Evolutionary conservation across 2,329 filamentous ascomycete species (phyloP).

Genomic region (Beauveria scarabaeidicola): DNA sequence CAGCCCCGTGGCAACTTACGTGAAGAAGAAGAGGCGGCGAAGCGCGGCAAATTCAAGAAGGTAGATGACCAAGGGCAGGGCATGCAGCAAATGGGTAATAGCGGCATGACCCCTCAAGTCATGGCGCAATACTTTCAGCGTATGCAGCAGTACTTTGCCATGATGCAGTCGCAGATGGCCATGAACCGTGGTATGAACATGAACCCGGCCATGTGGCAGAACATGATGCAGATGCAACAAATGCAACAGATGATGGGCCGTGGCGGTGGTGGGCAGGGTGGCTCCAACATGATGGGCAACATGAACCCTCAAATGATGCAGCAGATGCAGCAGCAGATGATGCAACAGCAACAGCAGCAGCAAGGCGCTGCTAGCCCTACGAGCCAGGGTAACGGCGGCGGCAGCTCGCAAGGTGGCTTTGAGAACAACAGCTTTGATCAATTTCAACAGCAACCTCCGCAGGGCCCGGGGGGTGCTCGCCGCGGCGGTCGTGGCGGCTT

Average conservation of each 20-base stretch:
- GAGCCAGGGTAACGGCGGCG: slow-evolving; percentile 12
- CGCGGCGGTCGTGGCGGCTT: slow-evolving; percentile 11
- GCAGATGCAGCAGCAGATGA: slow-evolving; percentile 31
- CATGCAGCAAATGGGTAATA: slow-evolving; percentile 36
- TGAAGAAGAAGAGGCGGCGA: slow-evolving; percentile 72
- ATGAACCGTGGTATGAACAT: slow-evolving; percentile 67
- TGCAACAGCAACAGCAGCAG: slow-evolving; percentile 14
- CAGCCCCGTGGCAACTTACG: slow-evolving; percentile 91
- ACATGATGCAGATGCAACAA: slow-evolving; percentile 70
- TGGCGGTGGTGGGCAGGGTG: slow-evolving; percentile 26
- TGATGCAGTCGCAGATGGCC: slow-evolving; percentile 91
- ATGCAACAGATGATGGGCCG: slow-evolving; percentile 50
- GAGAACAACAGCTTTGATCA: slow-evolving; percentile 11
- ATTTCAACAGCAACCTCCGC: slow-evolving; percentile 13
- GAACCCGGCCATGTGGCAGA: slow-evolving; percentile 70
- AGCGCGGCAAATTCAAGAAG: slow-evolving; percentile 54
- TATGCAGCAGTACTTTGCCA: slow-evolving; percentile 94
- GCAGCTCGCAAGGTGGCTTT: slow-evolving; percentile 18
- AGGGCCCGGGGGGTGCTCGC: slow-evolving; percentile 7
- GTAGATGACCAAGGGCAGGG: slow-evolving; percentile 29
- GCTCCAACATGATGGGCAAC: slow-evolving; percentile 31
- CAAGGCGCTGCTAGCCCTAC: slow-evolving; percentile 7
- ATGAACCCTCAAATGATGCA: slow-evolving; percentile 50
- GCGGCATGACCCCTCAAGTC: slow-evolving; percentile 85
- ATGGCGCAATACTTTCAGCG: slow-evolving; percentile 98